Conservation (phyloP, 2,329 filamentous ascomycete species). For the Cylindrodendrum hubeiense region DNA sequence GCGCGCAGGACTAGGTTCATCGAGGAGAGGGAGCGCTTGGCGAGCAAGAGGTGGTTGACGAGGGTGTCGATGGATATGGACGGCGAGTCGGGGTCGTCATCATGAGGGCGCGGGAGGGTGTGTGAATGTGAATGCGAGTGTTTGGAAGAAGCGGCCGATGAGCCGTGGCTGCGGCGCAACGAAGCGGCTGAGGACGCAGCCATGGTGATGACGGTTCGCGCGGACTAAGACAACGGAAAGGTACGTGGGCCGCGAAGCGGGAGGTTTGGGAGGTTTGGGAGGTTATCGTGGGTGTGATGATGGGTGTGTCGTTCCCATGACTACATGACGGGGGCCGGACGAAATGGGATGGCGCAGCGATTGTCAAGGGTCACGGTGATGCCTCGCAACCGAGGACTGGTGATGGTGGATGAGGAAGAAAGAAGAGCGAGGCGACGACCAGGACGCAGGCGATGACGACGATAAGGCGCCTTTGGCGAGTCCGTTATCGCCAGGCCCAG, state of each 20-base stretch:
- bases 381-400: background rate
- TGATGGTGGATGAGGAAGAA: constrained; percentile 13
- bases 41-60: constrained; percentile 85
- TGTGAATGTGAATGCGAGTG: constrained; percentile 43
- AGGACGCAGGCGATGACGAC: constrained; percentile 20
- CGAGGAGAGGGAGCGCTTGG: constrained; percentile 88
- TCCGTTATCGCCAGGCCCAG: constrained; percentile 21
- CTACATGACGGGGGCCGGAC: constrained; percentile 38
- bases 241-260: background rate
- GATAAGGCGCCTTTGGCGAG: constrained; percentile 22
- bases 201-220: constrained; percentile 42
- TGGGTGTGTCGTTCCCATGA: constrained; percentile 26
- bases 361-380: background rate
- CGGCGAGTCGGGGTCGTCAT: constrained; percentile 24
- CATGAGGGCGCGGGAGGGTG: constrained; percentile 35
- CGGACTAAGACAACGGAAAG: background rate
- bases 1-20: constrained; percentile 87
- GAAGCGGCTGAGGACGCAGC: constrained; percentile 52
- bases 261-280: no score
- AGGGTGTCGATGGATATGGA: constrained; percentile 75
- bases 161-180: constrained; percentile 52
- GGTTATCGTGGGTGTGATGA: background rate
- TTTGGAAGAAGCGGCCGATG: constrained; percentile 51
- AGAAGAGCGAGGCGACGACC: constrained; percentile 20
- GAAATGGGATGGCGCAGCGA: background rate